These are phyloP conservation scores for Ogataea nakhonphanomensis DNA, from an alignment of 805 yeast species.

Conservation along the genomic window DNA sequence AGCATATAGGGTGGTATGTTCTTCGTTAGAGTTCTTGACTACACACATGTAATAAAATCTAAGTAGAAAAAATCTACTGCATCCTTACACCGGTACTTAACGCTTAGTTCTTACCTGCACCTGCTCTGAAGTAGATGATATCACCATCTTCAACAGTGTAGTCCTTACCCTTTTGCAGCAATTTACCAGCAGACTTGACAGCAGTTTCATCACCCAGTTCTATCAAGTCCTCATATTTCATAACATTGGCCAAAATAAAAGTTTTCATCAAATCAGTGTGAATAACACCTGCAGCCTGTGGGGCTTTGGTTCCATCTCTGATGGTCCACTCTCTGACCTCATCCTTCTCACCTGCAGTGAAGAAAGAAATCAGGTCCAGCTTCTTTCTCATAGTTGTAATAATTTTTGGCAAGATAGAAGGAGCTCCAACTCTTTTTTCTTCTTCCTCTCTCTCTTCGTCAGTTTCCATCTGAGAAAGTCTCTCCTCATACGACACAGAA, in stretches of 20 bases:
- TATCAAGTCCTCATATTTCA: constrained; percentile 59
- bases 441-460: constrained; percentile 43
- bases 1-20: too few species aligned
- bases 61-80: neutral
- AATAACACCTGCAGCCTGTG: constrained; percentile 87
- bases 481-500: constrained; percentile 89
- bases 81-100: constrained; percentile 4
- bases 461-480: constrained; percentile 79
- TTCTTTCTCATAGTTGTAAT: constrained; percentile 63
- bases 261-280: constrained; percentile 83
- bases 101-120: constrained; percentile 52
- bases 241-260: constrained; percentile 73
- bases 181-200: constrained; percentile 56
- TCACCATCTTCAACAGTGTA: constrained; percentile 85
- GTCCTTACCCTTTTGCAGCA: constrained; percentile 68
- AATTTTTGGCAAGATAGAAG: constrained; percentile 58
- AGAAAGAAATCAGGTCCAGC: constrained; percentile 72
- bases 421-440: constrained; percentile 35
- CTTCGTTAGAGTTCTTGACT: too few species aligned
- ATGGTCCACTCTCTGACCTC: constrained; percentile 92
- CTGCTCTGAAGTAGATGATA: constrained; percentile 68
- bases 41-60: too few species aligned
- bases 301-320: constrained; percentile 70
- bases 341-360: constrained; percentile 74
- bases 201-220: constrained; percentile 49